Percentiles rank a stretch among this genome's conserved stretches.
phyloP scores from a whole-genome alignment of 257 asterid species.

The Mentha longifolia region DNA sequence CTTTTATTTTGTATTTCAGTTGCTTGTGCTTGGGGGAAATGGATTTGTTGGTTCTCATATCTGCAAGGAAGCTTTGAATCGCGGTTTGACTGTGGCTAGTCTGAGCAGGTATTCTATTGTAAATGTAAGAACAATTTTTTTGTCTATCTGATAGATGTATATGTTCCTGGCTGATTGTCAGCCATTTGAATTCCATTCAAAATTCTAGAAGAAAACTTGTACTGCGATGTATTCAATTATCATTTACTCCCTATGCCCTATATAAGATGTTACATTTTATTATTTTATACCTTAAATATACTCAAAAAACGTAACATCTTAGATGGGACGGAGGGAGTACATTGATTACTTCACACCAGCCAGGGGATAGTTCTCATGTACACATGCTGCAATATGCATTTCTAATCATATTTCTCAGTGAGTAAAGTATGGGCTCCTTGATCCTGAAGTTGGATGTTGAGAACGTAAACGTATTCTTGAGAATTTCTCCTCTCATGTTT shows the following conservation, averaged over 20 bases:
- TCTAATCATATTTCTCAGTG: not conserved
- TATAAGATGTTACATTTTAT: too few species aligned
- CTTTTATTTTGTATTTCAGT: slow-evolving; percentile 47
- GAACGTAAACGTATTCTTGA: not conserved
- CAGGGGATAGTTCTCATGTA: not conserved
- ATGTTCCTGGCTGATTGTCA: slow-evolving; percentile 4
- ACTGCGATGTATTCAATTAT: not conserved
- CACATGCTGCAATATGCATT: slow-evolving; percentile 16
- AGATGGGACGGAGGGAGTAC: too few species aligned
- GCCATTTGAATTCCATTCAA: slow-evolving; percentile 2
- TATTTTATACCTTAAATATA: too few species aligned
- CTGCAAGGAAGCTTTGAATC: slow-evolving; percentile 84
- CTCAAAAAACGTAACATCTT: too few species aligned
- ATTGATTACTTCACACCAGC: not conserved
- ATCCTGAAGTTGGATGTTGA: slow-evolving; percentile 1
- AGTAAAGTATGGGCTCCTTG: not conserved
- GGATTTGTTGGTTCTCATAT: slow-evolving; percentile 97
- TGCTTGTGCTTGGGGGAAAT: slow-evolving; percentile 97
- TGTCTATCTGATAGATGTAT: slow-evolving; percentile 21
- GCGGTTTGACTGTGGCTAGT: slow-evolving; percentile 82
- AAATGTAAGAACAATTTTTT: slow-evolving; percentile 6
- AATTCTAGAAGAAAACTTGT: not conserved
- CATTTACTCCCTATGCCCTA: not conserved
- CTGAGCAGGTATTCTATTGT: slow-evolving; percentile 73
- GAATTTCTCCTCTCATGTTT: slow-evolving; percentile 13